Conservation (phyloP, 306 rosid genomes). For the Fragaria vesca region DNA sequence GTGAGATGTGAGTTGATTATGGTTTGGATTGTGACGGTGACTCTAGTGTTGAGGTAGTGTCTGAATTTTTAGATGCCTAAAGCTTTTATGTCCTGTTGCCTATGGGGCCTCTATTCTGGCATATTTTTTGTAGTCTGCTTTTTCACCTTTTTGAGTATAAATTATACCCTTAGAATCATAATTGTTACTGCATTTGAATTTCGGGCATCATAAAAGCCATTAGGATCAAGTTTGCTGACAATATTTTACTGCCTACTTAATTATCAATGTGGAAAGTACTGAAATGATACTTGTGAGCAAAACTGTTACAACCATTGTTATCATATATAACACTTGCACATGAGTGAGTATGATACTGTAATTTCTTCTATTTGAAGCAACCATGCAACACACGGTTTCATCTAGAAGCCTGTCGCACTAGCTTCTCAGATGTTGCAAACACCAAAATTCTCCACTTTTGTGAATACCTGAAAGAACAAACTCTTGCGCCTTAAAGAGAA, state of each 20-base stretch:
- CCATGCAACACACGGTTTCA: too few relatives aligned
- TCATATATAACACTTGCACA: neutral
- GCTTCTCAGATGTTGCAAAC: neutral
- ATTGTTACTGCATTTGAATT: neutral
- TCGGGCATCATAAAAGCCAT: neutral
- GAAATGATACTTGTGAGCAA: neutral
- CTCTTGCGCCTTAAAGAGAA: neutral
- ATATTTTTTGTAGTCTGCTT: neutral
- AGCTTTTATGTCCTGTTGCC: neutral
- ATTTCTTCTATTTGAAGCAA: neutral
- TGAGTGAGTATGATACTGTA: neutral
- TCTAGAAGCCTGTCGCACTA: neutral
- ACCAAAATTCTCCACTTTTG: neutral
- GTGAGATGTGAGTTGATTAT: too few relatives aligned
- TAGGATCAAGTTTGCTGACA: neutral
- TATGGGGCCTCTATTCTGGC: neutral
- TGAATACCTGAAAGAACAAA: neutral
- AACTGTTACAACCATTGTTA: neutral
- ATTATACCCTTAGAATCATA: neutral
- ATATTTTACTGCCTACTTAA: neutral
- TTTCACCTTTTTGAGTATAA: neutral
- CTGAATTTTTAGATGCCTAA: too few relatives aligned
- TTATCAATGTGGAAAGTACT: neutral
- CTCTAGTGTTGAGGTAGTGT: too few relatives aligned
- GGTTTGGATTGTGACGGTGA: too few relatives aligned